Conservation (phyloP, 495 filamentous ascomycete species). For the Penicillium alfredii region DNA sequence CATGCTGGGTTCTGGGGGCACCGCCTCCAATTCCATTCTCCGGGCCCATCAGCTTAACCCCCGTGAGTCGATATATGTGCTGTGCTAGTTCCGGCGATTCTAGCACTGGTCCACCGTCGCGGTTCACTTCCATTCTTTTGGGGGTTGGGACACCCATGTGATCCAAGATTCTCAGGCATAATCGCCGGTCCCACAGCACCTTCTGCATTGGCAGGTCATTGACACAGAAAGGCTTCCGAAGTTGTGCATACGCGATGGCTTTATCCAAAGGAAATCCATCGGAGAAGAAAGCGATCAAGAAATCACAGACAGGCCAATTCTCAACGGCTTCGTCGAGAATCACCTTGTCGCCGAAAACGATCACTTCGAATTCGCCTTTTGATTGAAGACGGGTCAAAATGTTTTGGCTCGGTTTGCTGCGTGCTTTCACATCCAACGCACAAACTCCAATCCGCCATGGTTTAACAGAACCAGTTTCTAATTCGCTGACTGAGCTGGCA, state of each 20-base stretch:
- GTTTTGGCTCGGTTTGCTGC: constrained; percentile 92
- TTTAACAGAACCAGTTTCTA: constrained; percentile 30
- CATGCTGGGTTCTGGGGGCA: constrained; percentile 50
- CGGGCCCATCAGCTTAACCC: constrained; percentile 69
- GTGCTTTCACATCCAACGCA: constrained; percentile 89
- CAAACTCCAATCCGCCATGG: constrained; percentile 81
- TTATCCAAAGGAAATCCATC: constrained; percentile 97
- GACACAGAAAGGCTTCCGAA: constrained; percentile 92
- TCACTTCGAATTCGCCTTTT: constrained; percentile 88
- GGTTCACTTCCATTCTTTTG: constrained; percentile 82
- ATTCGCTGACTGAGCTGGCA: constrained; percentile 56
- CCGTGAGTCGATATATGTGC: constrained; percentile 71
- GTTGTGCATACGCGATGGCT: constrained; percentile 85
- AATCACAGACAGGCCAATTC: constrained; percentile 69
- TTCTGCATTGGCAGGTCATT: constrained; percentile 99
- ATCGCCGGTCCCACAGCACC: constrained; percentile 89
- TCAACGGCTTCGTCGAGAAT: constrained; percentile 84
- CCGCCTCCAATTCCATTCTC: constrained; percentile 66
- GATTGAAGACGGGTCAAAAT: constrained; percentile 87
- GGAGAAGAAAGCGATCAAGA: constrained; percentile 94
- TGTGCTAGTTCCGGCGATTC: constrained; percentile 69
- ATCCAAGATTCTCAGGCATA: constrained; percentile 84
- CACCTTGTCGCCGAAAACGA: constrained; percentile 97
- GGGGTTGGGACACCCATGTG: constrained; percentile 84
- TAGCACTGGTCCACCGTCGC: constrained; percentile 83